A percentile compares a stretch with the other conserved stretches of the same genome.
phyloP scores from a whole-genome alignment of 768 basidiomycete genomes.

The Phanerodontia chrysosporium region DNA sequence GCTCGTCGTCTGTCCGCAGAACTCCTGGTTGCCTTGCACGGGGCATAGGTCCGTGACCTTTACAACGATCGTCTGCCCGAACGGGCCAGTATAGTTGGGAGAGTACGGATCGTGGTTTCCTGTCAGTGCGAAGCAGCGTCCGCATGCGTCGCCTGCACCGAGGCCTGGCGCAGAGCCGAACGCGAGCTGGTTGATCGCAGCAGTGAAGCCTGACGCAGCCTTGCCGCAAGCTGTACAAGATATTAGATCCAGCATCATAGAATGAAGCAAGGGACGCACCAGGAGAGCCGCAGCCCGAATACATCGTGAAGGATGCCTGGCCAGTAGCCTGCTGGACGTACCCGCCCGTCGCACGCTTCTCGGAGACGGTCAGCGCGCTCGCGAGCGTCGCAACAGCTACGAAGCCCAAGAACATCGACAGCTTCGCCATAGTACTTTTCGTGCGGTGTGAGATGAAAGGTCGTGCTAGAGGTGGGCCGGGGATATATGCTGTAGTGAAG shows the following conservation, averaged over 20 bases:
- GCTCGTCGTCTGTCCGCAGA: constrained; percentile 48
- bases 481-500: neutral
- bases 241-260: constrained; percentile 61
- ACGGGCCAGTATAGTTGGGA: constrained; percentile 45
- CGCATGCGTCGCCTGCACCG: constrained; percentile 57
- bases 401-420: constrained; percentile 4
- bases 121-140: constrained; percentile 56
- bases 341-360: constrained; percentile 37
- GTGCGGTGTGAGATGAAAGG: neutral
- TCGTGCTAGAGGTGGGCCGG: neutral
- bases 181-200: constrained; percentile 53
- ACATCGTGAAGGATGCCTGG: constrained; percentile 50
- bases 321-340: constrained; percentile 54
- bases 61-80: constrained; percentile 46
- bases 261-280: constrained; percentile 27
- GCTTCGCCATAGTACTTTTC: neutral
- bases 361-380: constrained; percentile 7
- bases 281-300: constrained; percentile 46
- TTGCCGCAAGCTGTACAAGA: constrained; percentile 47
- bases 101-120: constrained; percentile 48
- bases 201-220: constrained; percentile 44
- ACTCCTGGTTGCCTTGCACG: constrained; percentile 42
- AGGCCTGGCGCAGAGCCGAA: constrained; percentile 48
- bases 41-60: constrained; percentile 47
- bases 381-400: constrained; percentile 5